Conservation (phyloP, 2,329 filamentous ascomycete species). For the Magnaporthales sp. region DNA sequence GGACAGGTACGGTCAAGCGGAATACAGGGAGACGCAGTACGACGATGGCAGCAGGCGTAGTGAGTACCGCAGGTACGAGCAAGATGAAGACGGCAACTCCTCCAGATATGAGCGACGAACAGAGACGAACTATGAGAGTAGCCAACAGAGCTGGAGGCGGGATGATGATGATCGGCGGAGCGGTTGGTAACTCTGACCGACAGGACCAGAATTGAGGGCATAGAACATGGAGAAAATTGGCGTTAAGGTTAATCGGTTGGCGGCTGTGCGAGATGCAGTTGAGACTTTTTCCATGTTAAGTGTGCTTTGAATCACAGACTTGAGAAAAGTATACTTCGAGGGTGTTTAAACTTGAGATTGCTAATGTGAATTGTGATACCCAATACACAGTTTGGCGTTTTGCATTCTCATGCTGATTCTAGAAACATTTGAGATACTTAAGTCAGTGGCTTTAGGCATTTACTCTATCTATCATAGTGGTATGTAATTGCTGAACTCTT, state of each 20-base stretch:
- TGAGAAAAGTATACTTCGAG: background rate
- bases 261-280: background rate
- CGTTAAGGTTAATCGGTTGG: background rate
- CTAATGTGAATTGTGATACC: too few species aligned
- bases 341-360: background rate
- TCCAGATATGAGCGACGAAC: constrained; percentile 44
- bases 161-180: background rate
- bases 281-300: background rate
- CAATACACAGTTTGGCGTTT: too few species aligned
- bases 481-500: too few species aligned
- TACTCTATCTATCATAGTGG: too few species aligned
- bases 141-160: constrained; percentile 9
- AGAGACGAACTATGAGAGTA: constrained; percentile 13
- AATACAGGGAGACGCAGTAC: constrained; percentile 50
- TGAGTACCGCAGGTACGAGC: constrained; percentile 55
- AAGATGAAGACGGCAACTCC: constrained; percentile 33
- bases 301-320: background rate
- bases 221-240: background rate
- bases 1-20: constrained; percentile 50
- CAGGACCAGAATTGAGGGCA: background rate
- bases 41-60: constrained; percentile 46
- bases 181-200: background rate
- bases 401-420: too few species aligned
- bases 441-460: too few species aligned
- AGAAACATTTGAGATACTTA: too few species aligned